Evolutionary conservation across 2,329 filamentous ascomycete genomes (phyloP), one percentile per base, ranked within the genome.

Genomic region (Stachybotrys echinatus): DNA sequence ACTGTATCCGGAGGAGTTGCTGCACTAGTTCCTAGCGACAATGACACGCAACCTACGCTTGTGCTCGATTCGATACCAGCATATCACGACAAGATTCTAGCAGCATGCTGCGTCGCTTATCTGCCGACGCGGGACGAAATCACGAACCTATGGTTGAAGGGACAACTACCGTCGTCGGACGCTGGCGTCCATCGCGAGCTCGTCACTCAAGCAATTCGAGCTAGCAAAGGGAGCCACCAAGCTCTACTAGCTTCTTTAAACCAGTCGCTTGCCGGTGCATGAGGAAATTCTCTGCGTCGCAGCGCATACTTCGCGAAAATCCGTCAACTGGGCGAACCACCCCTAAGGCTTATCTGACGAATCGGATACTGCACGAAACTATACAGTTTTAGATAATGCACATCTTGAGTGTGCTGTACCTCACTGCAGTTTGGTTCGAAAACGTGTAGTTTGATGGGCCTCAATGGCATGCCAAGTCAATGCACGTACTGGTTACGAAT

Each of bases 81-180:
- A 6, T 91, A 96, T 63, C 89, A 95, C 65, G 74, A 81, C 23
- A 79, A 84, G 34, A 81, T 97, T 48, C 67, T 88, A 43, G 90
- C 92, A 12, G 89, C 89, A 45, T 96, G 90, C 69, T 90, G 94
- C 54, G 87, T 99, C 37, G 94, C 87, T 12, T 97, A 96, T 67
- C 77, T 97, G 57, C 88, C 91, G 47, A 80, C 78, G 20, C 79
- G 92, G 54, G 92, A 97, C 58, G 94, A 99, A 68, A 84, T 97
- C 47, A 96, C 92, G 8, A 92, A 96, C 63, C 69, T 97, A 18
- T 99, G 94, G 94, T 81, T 95, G 62, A 96, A 92, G 71, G 92
- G 94, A 6, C 71, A 75, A 51, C 54, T 81, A 8, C 71, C 77
- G 3, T 66, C 72, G 4, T 70, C 72, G 20, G 53, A 69, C 42